Evolutionary conservation across 2,329 filamentous ascomycete species (phyloP).

Genomic region (Fusarium sp.): DNA sequence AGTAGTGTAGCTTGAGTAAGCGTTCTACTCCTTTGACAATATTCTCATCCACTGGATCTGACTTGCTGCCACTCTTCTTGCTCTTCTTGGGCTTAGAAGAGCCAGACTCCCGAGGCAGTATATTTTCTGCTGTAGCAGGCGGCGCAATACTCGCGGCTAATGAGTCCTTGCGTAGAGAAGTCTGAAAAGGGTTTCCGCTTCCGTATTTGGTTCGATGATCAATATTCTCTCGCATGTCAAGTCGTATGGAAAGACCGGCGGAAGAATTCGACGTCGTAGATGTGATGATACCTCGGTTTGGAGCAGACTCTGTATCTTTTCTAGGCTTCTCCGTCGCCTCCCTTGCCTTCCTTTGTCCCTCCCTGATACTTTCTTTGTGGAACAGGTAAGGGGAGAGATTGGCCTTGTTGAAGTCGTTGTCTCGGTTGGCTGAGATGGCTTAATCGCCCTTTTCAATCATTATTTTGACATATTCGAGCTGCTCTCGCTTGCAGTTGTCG

Average conservation of each 20-base stretch:
- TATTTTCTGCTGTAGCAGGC: background rate
- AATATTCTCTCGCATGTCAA: background rate
- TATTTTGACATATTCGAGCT: constrained; percentile 28
- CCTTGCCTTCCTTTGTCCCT: background rate
- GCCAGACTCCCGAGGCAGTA: accelerated
- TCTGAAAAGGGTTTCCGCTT: background rate
- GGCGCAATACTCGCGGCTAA: background rate
- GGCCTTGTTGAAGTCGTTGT: constrained; percentile 33
- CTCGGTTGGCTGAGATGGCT: background rate
- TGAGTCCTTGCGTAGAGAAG: background rate
- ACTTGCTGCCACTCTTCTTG: constrained; percentile 1
- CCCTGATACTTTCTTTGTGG: constrained; percentile 27
- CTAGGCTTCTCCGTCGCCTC: background rate
- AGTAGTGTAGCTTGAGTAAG: constrained; percentile 17
- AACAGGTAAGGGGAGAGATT: constrained; percentile 32
- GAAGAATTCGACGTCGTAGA: background rate
- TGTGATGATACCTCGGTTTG: background rate
- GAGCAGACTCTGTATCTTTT: background rate
- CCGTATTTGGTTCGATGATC: constrained; percentile 6
- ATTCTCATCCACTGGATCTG: constrained; percentile 8
- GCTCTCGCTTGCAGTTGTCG: constrained; percentile 36
- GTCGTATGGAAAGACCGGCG: background rate
- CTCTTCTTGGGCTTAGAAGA: background rate
- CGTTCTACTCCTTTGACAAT: constrained; percentile 6
- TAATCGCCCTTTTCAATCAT: constrained; percentile 36